Conservation (phyloP, 495 filamentous ascomycete species). For the Wilcoxina mikolae region DNA sequence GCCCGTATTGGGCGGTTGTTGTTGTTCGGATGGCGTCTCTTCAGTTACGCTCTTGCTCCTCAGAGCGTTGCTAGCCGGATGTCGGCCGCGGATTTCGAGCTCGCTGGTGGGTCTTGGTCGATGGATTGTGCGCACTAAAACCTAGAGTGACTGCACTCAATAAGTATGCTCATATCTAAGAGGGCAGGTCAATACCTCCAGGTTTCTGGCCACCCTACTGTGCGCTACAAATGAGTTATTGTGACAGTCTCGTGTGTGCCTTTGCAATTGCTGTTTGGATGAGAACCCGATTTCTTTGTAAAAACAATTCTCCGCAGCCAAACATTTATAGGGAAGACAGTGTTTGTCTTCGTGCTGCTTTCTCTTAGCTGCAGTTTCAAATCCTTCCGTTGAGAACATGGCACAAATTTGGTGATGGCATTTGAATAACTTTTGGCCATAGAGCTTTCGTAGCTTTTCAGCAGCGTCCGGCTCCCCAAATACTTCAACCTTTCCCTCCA, state of each 20-base stretch:
- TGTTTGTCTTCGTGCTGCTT: neutral
- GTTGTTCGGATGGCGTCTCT: no score
- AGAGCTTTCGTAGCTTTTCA: slow-evolving; percentile 7
- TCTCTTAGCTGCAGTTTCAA: neutral
- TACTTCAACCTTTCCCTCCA: slow-evolving; percentile 7
- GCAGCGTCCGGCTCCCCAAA: neutral
- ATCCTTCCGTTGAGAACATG: slow-evolving; percentile 2
- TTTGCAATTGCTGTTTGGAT: neutral
- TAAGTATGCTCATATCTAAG: no score
- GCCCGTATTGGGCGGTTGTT: no score
- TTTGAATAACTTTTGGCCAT: slow-evolving; percentile 10
- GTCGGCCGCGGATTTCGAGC: no score
- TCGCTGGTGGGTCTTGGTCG: no score
- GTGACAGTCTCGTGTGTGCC: slow-evolving; percentile 12
- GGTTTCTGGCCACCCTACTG: no score
- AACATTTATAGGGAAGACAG: neutral
- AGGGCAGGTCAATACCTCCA: no score
- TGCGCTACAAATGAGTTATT: no score
- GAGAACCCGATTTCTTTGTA: neutral
- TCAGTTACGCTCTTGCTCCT: no score
- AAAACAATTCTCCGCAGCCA: neutral
- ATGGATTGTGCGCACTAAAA: no score
- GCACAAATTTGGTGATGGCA: slow-evolving; percentile 8
- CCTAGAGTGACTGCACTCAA: no score
- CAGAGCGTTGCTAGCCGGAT: no score